Base-by-base conservation (phyloP, 176 grass and related monocot genomes). In the Panicum miliaceum region DNA sequence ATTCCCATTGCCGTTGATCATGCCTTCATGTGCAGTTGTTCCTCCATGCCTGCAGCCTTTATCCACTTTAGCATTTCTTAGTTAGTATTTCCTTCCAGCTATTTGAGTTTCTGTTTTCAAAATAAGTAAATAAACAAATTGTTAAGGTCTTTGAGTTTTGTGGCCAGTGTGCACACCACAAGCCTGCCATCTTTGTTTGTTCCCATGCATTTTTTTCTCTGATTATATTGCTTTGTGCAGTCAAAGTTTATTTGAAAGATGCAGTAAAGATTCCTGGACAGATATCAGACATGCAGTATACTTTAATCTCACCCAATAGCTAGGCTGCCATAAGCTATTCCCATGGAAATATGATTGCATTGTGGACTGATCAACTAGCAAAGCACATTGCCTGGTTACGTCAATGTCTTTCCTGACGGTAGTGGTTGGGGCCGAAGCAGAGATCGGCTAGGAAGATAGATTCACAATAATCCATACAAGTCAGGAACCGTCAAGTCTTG, bases 21-120 rank as follows among this genome's bases (percentile, higher is more conserved):
- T 81, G 69, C 35, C 26, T 86, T 85, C 88, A 90, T 82, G 77
- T 85, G 80, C 8, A 52, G 1, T 35, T 68, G 52, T 75, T 10
- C 47, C 23, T 76, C 13, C 60, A 34, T 48, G 51, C 53, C 26
- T 72, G 47, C 66, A 23, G 54, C 71, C 36, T 82, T 82, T 82
- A 8, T 82, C 36, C 15, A 77, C 34, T 78, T 72, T 51, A 22
- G 2, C 41, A 53, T 69, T 73, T 60, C 18, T 18, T 58, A 45
- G 7, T 75, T 85, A 56, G 32, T 77, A 41, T 65, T 90, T 73
- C 70, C 73, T 40, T 51, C 29, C 72, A 78, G 6, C 26, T 32
- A 35, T 32, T 71, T 81, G 27, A 65, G 43, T 37, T 68, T 5
- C 12, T 6, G 11, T 8, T 79, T 78, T 0, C 16, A 14, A 51